These are phyloP conservation scores for Trametes versicolor DNA, from an alignment of 1,284 basidiomycete species.

Conservation along the genomic window DNA sequence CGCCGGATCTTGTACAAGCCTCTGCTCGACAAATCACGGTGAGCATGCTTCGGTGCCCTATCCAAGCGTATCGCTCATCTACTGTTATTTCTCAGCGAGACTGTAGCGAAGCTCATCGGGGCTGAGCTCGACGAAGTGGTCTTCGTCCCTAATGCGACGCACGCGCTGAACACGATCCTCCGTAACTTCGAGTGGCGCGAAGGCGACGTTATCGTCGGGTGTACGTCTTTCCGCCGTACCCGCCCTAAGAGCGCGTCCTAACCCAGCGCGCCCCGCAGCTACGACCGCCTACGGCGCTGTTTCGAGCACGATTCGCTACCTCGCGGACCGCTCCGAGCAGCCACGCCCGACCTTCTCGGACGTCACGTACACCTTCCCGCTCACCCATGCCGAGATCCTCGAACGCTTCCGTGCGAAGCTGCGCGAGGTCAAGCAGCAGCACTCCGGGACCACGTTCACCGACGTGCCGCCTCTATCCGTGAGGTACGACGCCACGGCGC, in stretches of 20 bases:
- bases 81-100: constrained; percentile 34
- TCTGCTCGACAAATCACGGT: constrained; percentile 55
- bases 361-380: constrained; percentile 55
- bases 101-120: constrained; percentile 68
- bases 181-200: constrained; percentile 66
- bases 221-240: constrained; percentile 42
- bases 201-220: constrained; percentile 54
- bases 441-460: constrained; percentile 36
- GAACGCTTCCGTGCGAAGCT: constrained; percentile 58
- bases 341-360: constrained; percentile 33
- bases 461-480: constrained; percentile 35
- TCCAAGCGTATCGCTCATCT: not conserved
- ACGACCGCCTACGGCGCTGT: constrained; percentile 70
- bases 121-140: constrained; percentile 72
- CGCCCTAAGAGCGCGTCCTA: not conserved
- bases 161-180: constrained; percentile 74
- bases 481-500: constrained; percentile 20
- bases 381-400: constrained; percentile 67
- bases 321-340: constrained; percentile 58
- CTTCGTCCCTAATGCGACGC: constrained; percentile 71
- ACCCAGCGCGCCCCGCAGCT: constrained; percentile 26
- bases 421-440: constrained; percentile 48
- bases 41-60: constrained; percentile 9
- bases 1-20: constrained; percentile 55
- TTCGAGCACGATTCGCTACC: constrained; percentile 62